Evolutionary conservation across 768 basidiomycete genomes (phyloP).

Genomic region (Hericium coralloides): DNA sequence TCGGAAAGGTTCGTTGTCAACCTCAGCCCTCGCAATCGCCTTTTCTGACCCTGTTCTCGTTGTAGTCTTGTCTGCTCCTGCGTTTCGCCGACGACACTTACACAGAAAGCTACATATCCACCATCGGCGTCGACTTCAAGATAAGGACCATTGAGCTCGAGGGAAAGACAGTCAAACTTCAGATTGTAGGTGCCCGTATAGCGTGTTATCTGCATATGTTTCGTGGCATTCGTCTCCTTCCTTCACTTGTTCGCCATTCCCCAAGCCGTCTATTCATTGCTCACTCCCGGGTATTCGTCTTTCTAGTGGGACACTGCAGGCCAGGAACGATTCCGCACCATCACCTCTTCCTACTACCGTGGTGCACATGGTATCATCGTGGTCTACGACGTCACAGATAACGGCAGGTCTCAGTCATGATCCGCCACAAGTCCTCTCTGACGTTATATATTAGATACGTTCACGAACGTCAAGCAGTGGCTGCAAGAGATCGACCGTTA

Average conservation of each 20-base stretch:
- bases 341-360: slow-evolving; percentile 99
- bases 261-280: not conserved
- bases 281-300: slow-evolving; percentile 13
- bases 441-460: slow-evolving; percentile 55
- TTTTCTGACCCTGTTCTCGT: slow-evolving; percentile 6
- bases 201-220: not conserved
- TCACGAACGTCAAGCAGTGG: slow-evolving; percentile 94
- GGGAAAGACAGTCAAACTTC: slow-evolving; percentile 96
- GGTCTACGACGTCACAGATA: slow-evolving; percentile 98
- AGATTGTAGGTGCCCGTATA: slow-evolving; percentile 65
- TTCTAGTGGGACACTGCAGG: slow-evolving; percentile 96
- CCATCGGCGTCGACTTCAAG: slow-evolving; percentile 98
- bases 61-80: slow-evolving; percentile 82
- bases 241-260: not conserved
- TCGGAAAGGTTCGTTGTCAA: slow-evolving; percentile 62
- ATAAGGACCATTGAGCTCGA: slow-evolving; percentile 98
- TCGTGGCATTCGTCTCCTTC: not conserved
- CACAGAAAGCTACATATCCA: slow-evolving; percentile 95
- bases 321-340: slow-evolving; percentile 97
- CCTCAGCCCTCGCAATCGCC: not conserved
- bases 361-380: slow-evolving; percentile 98
- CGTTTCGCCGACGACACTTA: slow-evolving; percentile 96
- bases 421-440: no score
- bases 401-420: slow-evolving; percentile 38
- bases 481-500: slow-evolving; percentile 90